phyloP scores from a whole-genome alignment of 164 flowering plant genomes.

The Liriodendron chinense region DNA sequence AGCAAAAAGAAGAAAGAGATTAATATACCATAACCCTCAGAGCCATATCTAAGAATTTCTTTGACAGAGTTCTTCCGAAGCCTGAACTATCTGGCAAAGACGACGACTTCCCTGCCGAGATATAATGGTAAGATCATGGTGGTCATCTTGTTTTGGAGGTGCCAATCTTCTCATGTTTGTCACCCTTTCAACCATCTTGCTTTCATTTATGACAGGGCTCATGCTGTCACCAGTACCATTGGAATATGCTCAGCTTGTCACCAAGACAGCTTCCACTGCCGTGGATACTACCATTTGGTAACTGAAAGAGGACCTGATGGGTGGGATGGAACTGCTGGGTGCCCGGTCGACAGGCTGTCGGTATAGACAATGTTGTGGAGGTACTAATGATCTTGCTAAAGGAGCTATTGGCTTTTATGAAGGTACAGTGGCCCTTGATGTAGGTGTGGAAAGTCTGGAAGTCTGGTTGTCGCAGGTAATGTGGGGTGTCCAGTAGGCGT shows the following conservation, averaged over 20 bases:
- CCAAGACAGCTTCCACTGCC: conserved; percentile 44
- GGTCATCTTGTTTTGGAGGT: conserved; percentile 76
- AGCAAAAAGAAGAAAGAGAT: neutral
- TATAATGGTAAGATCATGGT: conserved; percentile 38
- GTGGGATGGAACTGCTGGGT: conserved; percentile 34
- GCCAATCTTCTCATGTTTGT: conserved; percentile 79
- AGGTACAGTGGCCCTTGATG: conserved; percentile 56
- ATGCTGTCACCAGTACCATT: conserved; percentile 52
- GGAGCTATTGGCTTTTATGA: conserved; percentile 49
- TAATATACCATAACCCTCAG: conserved; percentile 76
- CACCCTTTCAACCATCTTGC: conserved; percentile 93
- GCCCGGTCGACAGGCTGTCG: conserved; percentile 33
- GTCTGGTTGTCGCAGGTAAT: conserved; percentile 37
- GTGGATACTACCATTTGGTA: conserved; percentile 38
- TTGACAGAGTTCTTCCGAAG: conserved; percentile 83
- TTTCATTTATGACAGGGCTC: conserved; percentile 73
- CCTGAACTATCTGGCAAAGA: conserved; percentile 77
- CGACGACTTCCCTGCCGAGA: conserved; percentile 55
- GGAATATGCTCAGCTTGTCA: conserved; percentile 40
- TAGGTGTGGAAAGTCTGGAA: conserved; percentile 84
- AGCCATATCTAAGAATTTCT: conserved; percentile 90
- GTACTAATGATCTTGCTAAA: conserved; percentile 32
- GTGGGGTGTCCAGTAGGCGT: conserved; percentile 62
- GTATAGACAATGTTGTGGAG: conserved; percentile 49
- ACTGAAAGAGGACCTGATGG: conserved; percentile 41